Conservation (phyloP, 768 basidiomycete genomes). For the Ephemerocybe angulata region DNA sequence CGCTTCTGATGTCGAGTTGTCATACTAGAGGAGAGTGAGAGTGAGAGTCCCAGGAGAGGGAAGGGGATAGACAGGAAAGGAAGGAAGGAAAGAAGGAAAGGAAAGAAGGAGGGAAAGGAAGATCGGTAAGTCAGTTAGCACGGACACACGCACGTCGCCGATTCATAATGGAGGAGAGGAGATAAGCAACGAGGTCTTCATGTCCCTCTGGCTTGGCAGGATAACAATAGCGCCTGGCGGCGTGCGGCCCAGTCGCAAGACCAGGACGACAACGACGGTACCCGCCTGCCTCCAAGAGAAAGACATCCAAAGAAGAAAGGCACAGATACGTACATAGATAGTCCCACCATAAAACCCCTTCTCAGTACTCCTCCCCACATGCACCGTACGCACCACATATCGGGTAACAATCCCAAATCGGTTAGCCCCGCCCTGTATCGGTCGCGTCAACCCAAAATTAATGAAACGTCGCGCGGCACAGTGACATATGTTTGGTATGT, state of each 20-base stretch:
- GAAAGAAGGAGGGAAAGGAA: too few species aligned
- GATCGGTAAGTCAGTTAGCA: too few species aligned
- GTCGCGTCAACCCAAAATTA: neutral
- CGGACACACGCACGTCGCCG: too few species aligned
- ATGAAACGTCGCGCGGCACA: neutral
- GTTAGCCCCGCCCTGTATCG: constrained; percentile 41
- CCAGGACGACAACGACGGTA: too few species aligned
- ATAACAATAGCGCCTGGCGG: too few species aligned
- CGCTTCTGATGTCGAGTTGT: constrained; percentile 34
- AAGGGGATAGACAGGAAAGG: too few species aligned
- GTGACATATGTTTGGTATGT: neutral
- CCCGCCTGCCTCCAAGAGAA: neutral
- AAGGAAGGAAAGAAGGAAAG: too few species aligned
- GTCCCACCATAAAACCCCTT: constrained; percentile 37
- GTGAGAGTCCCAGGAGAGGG: too few species aligned
- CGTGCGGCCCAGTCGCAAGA: too few species aligned
- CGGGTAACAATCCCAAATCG: constrained; percentile 45
- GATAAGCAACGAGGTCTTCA: too few species aligned
- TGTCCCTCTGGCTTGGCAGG: too few species aligned
- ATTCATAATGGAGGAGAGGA: too few species aligned
- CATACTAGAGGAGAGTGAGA: constrained; percentile 24
- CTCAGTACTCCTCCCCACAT: constrained; percentile 34
- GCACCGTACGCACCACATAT: constrained; percentile 35
- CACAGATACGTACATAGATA: constrained; percentile 29
- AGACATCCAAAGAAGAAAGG: neutral